These are phyloP conservation scores for Chiua virens DNA, from an alignment of 768 basidiomycete species.

Conservation along the genomic window DNA sequence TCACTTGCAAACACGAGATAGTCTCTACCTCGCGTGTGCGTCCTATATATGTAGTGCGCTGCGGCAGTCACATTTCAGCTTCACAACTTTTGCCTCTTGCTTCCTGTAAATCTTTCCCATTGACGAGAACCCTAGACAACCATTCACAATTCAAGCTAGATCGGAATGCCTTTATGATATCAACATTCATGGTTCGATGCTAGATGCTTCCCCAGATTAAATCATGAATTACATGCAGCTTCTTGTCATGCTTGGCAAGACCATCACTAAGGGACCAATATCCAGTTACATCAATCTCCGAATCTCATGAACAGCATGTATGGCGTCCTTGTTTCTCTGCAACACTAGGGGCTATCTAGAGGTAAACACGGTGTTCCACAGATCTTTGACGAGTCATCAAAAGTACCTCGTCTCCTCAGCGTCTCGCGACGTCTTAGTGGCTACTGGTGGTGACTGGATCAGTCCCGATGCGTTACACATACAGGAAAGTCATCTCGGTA, in stretches of 20 bases:
- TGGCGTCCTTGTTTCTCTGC: conserved; percentile 21
- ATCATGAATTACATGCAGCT: conserved; percentile 8
- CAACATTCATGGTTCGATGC: no score
- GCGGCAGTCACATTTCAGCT: no score
- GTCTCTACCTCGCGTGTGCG: no score
- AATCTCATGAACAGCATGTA: conserved; percentile 26
- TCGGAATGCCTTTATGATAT: no score
- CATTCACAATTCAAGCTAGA: no score
- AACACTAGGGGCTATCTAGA: conserved; percentile 26
- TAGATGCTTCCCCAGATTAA: no score
- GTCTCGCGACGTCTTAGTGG: conserved; percentile 44
- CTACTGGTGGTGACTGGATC: conserved; percentile 49
- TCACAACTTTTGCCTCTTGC: no score
- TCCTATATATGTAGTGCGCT: no score
- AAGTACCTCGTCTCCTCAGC: conserved; percentile 43
- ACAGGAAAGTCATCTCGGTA: conserved; percentile 6
- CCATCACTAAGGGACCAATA: conserved; percentile 15
- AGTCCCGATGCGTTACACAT: conserved; percentile 30
- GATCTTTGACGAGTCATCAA: conserved; percentile 51
- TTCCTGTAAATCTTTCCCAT: no score
- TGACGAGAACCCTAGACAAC: no score
- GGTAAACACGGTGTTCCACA: conserved; percentile 49
- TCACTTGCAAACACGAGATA: no score
- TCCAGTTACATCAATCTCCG: conserved; percentile 17
- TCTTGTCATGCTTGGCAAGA: conserved; percentile 28